Conservation (phyloP, 2,329 filamentous ascomycete genomes). For the Clonostachys sp. region DNA sequence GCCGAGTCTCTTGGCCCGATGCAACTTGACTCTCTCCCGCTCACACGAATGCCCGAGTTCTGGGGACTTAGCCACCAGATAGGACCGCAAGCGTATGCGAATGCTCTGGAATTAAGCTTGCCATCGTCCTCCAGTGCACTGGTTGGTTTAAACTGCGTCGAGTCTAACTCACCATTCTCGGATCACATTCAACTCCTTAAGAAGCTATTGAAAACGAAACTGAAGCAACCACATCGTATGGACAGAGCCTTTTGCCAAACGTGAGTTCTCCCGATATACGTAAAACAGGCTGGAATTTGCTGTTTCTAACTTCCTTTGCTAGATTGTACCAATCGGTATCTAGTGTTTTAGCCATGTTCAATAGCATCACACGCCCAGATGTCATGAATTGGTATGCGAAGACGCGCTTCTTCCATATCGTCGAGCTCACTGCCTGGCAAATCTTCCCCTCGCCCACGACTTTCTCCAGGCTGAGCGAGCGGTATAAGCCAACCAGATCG, state of each 20-base stretch:
- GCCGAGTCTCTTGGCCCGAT: neutral
- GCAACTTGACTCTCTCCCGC: constrained; percentile 5
- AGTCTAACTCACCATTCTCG: constrained; percentile 21
- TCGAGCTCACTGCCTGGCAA: constrained; percentile 25
- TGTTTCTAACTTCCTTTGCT: neutral
- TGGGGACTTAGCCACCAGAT: constrained; percentile 23
- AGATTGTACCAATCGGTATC: constrained; percentile 16
- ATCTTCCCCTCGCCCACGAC: constrained; percentile 17
- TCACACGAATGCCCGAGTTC: constrained; percentile 17
- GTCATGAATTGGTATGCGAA: constrained; percentile 33
- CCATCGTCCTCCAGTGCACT: constrained; percentile 9
- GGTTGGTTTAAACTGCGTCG: constrained; percentile 13
- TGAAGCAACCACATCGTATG: constrained; percentile 7
- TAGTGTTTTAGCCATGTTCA: constrained; percentile 24
- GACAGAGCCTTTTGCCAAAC: neutral
- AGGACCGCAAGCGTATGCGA: constrained; percentile 15
- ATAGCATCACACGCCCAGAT: constrained; percentile 24
- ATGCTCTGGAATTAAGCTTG: constrained; percentile 11
- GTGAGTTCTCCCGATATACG: neutral
- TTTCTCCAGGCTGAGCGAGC: constrained; percentile 15
- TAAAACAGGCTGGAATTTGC: too few relatives aligned
- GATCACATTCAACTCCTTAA: constrained; percentile 20
- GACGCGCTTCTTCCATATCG: constrained; percentile 23
- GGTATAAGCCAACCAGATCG: constrained; percentile 16
- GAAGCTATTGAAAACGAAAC: constrained; percentile 13